phyloP scores from a whole-genome alignment of 2,329 filamentous ascomycete species.

The Epichloe gansuensis region DNA sequence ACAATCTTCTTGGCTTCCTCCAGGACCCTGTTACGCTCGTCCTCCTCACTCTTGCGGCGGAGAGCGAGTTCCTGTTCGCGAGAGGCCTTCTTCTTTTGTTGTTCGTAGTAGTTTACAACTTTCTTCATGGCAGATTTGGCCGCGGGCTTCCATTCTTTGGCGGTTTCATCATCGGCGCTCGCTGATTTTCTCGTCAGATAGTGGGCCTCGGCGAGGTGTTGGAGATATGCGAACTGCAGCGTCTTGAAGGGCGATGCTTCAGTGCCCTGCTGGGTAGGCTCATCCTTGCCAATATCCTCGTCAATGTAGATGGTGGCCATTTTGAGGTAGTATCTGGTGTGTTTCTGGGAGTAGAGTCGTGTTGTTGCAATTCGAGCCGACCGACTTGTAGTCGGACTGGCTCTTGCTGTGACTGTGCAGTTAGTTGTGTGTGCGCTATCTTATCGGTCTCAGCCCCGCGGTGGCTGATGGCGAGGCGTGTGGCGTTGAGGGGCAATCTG shows the following conservation, averaged over 20 bases:
- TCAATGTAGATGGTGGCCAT: conserved; percentile 42
- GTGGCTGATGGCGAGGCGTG: neutral
- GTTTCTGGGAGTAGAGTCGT: neutral
- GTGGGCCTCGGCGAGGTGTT: conserved; percentile 17
- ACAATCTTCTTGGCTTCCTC: conserved; percentile 69
- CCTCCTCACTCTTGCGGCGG: conserved; percentile 11
- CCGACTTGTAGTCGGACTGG: too few species aligned
- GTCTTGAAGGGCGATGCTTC: conserved; percentile 70
- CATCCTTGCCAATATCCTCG: conserved; percentile 64
- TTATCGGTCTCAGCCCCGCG: conserved; percentile 1
- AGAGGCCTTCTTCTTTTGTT: conserved; percentile 12
- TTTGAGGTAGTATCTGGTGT: conserved; percentile 2
- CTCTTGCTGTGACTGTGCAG: neutral
- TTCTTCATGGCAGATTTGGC: conserved; percentile 13
- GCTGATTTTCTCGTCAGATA: conserved; percentile 37
- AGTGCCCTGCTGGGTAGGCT: conserved; percentile 51
- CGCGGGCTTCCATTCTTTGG: conserved; percentile 20
- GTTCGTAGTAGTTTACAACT: conserved; percentile 11
- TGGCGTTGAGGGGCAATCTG: neutral
- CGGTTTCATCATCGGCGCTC: conserved; percentile 27
- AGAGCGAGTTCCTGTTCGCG: conserved; percentile 11
- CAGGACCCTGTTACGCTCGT: conserved; percentile 25
- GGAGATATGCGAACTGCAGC: conserved; percentile 61
- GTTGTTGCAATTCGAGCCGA: neutral
- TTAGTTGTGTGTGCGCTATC: neutral